phyloP scores from a whole-genome alignment of 331 rosid species.

The Quercus tomentella region DNA sequence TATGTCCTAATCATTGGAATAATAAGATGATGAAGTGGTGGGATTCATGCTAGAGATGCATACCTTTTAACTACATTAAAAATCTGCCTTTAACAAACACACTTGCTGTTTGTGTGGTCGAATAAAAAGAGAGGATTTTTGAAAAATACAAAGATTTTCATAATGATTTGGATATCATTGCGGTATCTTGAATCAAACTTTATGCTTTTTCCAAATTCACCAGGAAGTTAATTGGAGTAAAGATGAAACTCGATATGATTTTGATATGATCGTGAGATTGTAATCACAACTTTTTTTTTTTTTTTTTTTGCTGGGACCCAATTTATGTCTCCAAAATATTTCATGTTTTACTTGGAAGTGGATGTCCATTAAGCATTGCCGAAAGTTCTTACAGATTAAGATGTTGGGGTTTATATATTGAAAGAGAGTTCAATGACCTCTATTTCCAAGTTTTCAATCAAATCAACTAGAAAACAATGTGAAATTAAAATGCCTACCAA shows the following conservation, averaged over 20 bases:
- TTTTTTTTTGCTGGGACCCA: conserved; percentile 3
- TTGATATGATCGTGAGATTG: neutral
- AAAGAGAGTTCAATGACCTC: neutral
- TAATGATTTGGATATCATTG: neutral
- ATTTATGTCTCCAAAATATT: neutral
- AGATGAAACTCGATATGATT: neutral
- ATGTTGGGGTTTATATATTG: neutral
- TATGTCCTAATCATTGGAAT: conserved; percentile 20
- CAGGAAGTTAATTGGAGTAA: neutral
- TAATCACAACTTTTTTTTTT: neutral
- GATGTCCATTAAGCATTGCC: neutral
- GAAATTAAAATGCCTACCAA: neutral
- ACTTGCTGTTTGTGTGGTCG: neutral
- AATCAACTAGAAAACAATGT: neutral
- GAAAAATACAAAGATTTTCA: neutral
- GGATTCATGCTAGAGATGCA: conserved; percentile 5
- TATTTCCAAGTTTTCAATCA: neutral
- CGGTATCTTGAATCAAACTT: neutral
- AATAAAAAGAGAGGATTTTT: neutral
- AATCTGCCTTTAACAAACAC: conserved; percentile 1
- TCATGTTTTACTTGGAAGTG: neutral
- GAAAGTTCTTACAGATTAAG: neutral
- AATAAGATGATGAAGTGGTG: conserved; percentile 7
- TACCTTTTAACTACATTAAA: neutral
- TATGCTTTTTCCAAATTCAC: neutral